phyloP scores from a whole-genome alignment of 345 rosid species.

The Gossypium thurberi region DNA sequence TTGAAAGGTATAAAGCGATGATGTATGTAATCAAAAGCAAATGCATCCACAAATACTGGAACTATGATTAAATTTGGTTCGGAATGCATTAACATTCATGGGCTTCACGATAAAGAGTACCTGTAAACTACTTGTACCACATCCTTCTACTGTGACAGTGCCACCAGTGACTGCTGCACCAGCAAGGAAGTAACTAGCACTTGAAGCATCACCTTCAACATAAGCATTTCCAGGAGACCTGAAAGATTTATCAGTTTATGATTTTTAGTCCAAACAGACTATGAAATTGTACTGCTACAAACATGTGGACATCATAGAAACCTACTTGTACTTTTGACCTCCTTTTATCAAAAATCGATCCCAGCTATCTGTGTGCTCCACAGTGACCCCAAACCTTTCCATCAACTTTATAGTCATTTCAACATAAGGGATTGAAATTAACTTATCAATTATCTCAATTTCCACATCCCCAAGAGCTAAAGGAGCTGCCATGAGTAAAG shows the following conservation, averaged over 20 bases:
- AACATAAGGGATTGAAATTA: constrained; percentile 90
- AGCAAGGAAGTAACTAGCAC: constrained; percentile 97
- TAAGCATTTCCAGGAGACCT: constrained; percentile 92
- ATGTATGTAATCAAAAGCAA: background rate
- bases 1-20: constrained; percentile 6
- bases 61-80: background rate
- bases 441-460: constrained; percentile 78
- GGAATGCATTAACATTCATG: background rate
- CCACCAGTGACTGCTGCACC: constrained; percentile 98
- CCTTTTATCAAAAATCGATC: constrained; percentile 76
- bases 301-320: background rate
- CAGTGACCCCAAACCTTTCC: constrained; percentile 80
- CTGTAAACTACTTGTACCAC: constrained; percentile 92
- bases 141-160: constrained; percentile 90
- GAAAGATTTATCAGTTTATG: constrained; percentile 24
- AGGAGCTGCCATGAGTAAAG: constrained; percentile 95
- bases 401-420: constrained; percentile 96
- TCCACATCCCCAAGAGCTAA: constrained; percentile 88
- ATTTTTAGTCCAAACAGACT: background rate
- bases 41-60: background rate
- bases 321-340: constrained; percentile 87
- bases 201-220: constrained; percentile 98
- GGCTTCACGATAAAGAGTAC: constrained; percentile 27
- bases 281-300: background rate
- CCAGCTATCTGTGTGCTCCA: constrained; percentile 73